A percentile compares a stretch with the other conserved stretches of the same genome.
Evolutionary conservation across 176 grass and related monocot genomes (phyloP).

Genomic region (Carex cristatella): DNA sequence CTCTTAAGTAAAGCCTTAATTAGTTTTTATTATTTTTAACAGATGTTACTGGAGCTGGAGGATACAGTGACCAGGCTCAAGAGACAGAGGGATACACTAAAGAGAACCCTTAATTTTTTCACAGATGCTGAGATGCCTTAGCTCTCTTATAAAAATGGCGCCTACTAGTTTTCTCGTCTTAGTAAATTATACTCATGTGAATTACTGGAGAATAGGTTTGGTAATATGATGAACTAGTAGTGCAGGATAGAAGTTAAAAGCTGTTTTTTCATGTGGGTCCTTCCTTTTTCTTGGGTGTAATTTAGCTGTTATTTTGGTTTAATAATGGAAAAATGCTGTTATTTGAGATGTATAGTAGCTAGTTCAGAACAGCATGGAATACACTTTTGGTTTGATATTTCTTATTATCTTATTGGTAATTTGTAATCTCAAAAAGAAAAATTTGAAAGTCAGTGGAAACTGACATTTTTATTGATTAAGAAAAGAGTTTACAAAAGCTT

Average conservation of each 20-base stretch:
- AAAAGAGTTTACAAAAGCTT: no score
- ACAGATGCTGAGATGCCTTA: conserved; percentile 51
- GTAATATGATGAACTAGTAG: no score
- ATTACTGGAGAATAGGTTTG: no score
- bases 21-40: not conserved
- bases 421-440: not conserved
- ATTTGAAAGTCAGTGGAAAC: no score
- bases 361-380: not conserved
- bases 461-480: no score
- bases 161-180: not conserved
- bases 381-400: not conserved
- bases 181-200: not conserved
- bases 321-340: not conserved
- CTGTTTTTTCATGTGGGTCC: no score
- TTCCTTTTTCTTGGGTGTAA: conserved; percentile 5
- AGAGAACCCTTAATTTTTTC: conserved; percentile 93
- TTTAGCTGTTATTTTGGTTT: conserved; percentile 1
- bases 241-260: no score
- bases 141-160: conserved; percentile 18
- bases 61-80: conserved; percentile 72
- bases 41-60: conserved; percentile 86
- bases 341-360: conserved; percentile 6
- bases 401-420: not conserved
- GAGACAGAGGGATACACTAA: conserved; percentile 79
- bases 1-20: not conserved